phyloP scores from a whole-genome alignment of 108 stramenopile genomes.

The Ochromonas danica region DNA sequence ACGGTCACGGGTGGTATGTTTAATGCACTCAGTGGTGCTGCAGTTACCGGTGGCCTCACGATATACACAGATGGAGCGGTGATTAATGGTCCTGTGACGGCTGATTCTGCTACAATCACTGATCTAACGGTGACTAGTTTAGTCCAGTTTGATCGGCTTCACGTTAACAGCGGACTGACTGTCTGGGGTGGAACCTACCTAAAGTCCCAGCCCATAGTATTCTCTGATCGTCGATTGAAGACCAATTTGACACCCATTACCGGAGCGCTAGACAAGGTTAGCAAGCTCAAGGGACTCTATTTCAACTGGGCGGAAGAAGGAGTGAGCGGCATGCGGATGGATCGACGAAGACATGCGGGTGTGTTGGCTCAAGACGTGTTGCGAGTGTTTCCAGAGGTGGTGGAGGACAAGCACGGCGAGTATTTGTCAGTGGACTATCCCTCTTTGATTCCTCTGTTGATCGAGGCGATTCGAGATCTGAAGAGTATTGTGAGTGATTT shows the following conservation, averaged over 20 bases:
- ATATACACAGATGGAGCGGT: background rate
- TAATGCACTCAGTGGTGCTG: background rate
- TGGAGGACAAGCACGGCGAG: background rate
- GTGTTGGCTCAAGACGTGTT: conserved; percentile 28
- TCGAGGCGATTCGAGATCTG: conserved; percentile 31
- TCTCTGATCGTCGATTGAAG: conserved; percentile 32
- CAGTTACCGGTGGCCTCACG: conserved; percentile 24
- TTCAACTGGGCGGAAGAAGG: conserved; percentile 11
- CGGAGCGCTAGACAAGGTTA: background rate
- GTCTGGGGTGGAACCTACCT: background rate
- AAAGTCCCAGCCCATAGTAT: background rate
- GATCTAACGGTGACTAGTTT: background rate
- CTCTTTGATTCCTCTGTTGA: background rate
- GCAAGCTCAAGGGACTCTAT: background rate
- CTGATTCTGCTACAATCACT: background rate
- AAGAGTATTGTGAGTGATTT: too few relatives aligned
- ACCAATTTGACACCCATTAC: conserved; percentile 19
- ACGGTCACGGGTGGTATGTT: background rate
- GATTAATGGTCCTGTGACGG: background rate
- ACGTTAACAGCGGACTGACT: background rate
- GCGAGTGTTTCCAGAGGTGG: conserved; percentile 6
- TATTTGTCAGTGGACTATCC: conserved; percentile 14
- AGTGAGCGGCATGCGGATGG: background rate
- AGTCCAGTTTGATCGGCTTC: too few relatives aligned
- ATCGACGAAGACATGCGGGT: background rate